Percentiles rank a stretch among this genome's conserved stretches.
phyloP scores from a whole-genome alignment of 2,329 filamentous ascomycete species.

The Akanthomyces muscarius region DNA sequence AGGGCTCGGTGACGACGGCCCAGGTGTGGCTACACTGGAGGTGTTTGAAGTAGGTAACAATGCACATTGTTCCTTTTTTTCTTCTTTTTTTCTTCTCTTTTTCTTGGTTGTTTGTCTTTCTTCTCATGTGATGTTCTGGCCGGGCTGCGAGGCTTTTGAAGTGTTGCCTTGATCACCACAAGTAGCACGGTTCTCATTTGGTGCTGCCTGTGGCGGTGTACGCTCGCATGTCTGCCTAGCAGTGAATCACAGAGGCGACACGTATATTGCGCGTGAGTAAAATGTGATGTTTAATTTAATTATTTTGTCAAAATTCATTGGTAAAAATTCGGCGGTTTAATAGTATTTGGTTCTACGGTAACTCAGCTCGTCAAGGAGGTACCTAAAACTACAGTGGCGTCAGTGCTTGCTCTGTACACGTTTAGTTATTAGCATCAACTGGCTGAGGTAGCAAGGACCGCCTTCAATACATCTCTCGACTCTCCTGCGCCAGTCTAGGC shows the following conservation, averaged over 20 bases:
- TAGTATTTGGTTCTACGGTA: no score
- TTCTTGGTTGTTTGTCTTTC: background rate
- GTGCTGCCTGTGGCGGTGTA: background rate
- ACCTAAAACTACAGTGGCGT: no score
- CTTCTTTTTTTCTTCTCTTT: background rate
- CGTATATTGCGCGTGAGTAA: no score
- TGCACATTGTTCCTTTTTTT: constrained; percentile 39
- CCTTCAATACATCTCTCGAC: no score
- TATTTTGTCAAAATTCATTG: no score
- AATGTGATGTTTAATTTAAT: no score
- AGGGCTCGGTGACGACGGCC: constrained; percentile 45
- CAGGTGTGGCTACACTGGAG: constrained; percentile 50
- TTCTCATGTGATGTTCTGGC: background rate
- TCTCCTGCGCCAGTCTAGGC: no score
- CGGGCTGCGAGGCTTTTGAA: background rate
- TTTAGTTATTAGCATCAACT: no score
- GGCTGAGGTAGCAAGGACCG: no score
- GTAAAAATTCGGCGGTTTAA: no score
- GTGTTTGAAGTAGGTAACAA: constrained; percentile 45
- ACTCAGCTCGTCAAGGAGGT: no score
- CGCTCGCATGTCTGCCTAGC: background rate
- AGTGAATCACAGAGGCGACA: background rate
- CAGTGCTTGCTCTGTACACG: no score
- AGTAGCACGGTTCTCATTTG: background rate
- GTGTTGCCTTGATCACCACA: background rate